phyloP scores from a whole-genome alignment of 2,329 filamentous ascomycete species.

The Hypoxylon sp. region DNA sequence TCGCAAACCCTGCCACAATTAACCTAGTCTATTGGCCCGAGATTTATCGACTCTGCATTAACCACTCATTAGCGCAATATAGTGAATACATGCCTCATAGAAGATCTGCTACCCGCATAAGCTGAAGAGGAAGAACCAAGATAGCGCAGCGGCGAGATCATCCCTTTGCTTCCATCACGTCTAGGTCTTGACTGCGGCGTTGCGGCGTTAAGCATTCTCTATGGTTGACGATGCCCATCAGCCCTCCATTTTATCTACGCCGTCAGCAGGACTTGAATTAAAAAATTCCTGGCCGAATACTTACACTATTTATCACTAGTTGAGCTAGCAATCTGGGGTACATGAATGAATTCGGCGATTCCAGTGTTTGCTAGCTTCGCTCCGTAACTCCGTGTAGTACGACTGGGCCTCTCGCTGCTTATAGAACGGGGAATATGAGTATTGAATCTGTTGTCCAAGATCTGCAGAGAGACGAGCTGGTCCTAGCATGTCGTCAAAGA shows the following conservation, averaged over 20 bases:
- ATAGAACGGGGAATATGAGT: neutral
- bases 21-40: constrained; percentile 8
- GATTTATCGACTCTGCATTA: constrained; percentile 20
- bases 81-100: constrained; percentile 1
- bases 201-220: neutral
- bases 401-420: neutral
- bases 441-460: neutral
- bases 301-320: constrained; percentile 10
- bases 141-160: constrained; percentile 11
- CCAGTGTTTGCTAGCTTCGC: neutral
- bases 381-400: neutral
- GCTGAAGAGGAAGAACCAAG: constrained; percentile 13
- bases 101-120: constrained; percentile 16
- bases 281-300: neutral
- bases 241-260: neutral
- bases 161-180: neutral
- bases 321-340: neutral
- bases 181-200: neutral
- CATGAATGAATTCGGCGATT: neutral
- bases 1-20: constrained; percentile 11
- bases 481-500: neutral
- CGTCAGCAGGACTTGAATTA: constrained; percentile 3
- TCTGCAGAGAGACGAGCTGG: neutral
- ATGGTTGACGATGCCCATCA: neutral
- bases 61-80: constrained; percentile 1